These are phyloP conservation scores for Camillea tinctor DNA, from an alignment of 2,329 filamentous ascomycete species.

Conservation along the genomic window DNA sequence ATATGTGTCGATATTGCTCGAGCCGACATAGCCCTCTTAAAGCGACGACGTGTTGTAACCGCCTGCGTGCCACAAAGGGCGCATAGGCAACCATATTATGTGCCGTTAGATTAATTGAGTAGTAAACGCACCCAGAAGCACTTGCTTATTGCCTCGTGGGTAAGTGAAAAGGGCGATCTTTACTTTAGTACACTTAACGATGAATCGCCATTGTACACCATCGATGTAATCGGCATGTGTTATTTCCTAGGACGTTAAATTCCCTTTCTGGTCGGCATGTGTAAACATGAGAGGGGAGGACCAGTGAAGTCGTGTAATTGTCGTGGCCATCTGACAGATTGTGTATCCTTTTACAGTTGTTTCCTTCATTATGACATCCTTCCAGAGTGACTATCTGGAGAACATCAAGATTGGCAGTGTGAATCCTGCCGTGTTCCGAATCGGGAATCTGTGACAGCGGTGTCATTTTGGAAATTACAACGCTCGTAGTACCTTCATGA, in stretches of 20 bases:
- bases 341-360: neutral
- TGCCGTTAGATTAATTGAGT: neutral
- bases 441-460: neutral
- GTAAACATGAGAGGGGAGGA: neutral
- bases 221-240: neutral
- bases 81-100: neutral
- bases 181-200: neutral
- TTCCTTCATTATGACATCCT: neutral
- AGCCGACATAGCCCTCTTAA: constrained; percentile 17
- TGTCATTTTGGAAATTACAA: neutral
- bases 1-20: constrained; percentile 15
- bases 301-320: neutral
- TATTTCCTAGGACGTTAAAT: neutral
- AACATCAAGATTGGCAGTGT: neutral
- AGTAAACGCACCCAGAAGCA: neutral
- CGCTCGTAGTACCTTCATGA: constrained; percentile 3
- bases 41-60: constrained; percentile 11
- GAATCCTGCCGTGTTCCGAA: neutral
- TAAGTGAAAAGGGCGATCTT: neutral
- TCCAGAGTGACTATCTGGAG: neutral
- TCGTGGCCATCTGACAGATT: neutral
- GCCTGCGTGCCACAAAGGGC: constrained; percentile 10
- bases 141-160: neutral
- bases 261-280: neutral
- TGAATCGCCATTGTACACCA: neutral